These are phyloP conservation scores for Abrus pulchellus DNA, from an alignment of 306 rosid species.

Conservation along the genomic window DNA sequence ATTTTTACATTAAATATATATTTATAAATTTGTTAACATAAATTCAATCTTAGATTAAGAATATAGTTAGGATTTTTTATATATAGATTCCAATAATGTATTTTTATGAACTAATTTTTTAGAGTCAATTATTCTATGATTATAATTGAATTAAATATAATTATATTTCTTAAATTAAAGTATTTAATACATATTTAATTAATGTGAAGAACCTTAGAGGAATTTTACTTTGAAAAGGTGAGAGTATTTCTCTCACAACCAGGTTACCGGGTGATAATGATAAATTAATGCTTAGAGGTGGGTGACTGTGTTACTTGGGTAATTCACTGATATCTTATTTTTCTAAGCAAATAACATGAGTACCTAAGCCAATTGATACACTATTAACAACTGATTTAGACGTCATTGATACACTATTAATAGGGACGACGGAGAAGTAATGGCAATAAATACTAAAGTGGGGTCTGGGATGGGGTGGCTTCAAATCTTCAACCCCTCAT, in stretches of 20 bases:
- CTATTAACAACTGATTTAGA: not conserved
- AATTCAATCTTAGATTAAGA: too few species aligned
- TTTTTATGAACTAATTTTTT: too few species aligned
- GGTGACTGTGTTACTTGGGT: not conserved
- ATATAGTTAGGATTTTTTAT: too few species aligned
- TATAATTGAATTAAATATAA: not conserved
- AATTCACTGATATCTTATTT: not conserved
- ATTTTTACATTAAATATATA: too few species aligned
- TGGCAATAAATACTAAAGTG: slow-evolving; percentile 2
- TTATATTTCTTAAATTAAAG: not conserved
- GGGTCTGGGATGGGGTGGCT: slow-evolving; percentile 20
- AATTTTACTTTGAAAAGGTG: not conserved
- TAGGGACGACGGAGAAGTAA: not conserved
- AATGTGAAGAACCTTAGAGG: not conserved
- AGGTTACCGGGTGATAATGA: not conserved
- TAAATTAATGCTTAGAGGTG: not conserved
- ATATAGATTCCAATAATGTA: too few species aligned
- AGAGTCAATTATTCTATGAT: not conserved
- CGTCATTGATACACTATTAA: not conserved
- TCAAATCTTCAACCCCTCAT: slow-evolving; percentile 9
- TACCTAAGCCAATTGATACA: not conserved
- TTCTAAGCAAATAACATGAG: not conserved
- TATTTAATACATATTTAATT: not conserved
- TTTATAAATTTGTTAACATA: too few species aligned
- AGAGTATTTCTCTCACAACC: not conserved